A percentile compares a stretch with the other conserved stretches of the same genome.
Evolutionary conservation across 768 basidiomycete species (phyloP).

Genomic region (Boletales sp.): DNA sequence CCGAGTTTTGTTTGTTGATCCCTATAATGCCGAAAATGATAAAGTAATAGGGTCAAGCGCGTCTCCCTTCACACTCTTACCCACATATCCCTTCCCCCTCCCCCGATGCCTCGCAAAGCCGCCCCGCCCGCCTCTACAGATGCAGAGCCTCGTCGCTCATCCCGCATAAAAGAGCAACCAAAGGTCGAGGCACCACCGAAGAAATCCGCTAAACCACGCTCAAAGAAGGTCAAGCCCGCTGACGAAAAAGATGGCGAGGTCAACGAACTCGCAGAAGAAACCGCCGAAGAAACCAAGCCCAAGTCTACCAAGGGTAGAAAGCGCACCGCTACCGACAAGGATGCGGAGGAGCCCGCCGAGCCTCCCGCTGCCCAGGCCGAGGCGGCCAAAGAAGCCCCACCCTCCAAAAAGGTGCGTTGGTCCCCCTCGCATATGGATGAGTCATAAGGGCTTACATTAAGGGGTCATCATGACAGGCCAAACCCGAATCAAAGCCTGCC

Average conservation of each 20-base stretch:
- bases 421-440: slow-evolving; percentile 3
- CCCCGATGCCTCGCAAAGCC: slow-evolving; percentile 68
- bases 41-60: slow-evolving; percentile 34
- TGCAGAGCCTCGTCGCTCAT: slow-evolving; percentile 62
- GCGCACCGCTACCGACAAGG: slow-evolving; percentile 42
- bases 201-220: slow-evolving; percentile 64
- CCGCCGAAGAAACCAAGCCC: slow-evolving; percentile 36
- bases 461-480: slow-evolving; percentile 32
- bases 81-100: slow-evolving; percentile 6
- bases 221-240: slow-evolving; percentile 39
- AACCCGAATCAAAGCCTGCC: slow-evolving; percentile 34
- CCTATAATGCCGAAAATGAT: slow-evolving; percentile 18
- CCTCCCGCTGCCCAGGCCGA: slow-evolving; percentile 37
- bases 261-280: slow-evolving; percentile 31
- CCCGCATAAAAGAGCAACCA: slow-evolving; percentile 71
- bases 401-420: slow-evolving; percentile 60
- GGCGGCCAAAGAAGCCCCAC: slow-evolving; percentile 47
- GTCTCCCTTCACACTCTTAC: slow-evolving; percentile 24
- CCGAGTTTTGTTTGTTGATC: slow-evolving; percentile 35
- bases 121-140: slow-evolving; percentile 42
- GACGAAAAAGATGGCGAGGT: slow-evolving; percentile 45
- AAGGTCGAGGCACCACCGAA: slow-evolving; percentile 49
- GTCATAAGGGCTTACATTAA: no score
- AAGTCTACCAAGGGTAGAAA: slow-evolving; percentile 54
- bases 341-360: slow-evolving; percentile 33